Percentiles rank a stretch among this genome's conserved stretches.
These are phyloP conservation scores for Podospora sp. DNA, from an alignment of 495 filamentous ascomycete genomes.

Conservation along the genomic window DNA sequence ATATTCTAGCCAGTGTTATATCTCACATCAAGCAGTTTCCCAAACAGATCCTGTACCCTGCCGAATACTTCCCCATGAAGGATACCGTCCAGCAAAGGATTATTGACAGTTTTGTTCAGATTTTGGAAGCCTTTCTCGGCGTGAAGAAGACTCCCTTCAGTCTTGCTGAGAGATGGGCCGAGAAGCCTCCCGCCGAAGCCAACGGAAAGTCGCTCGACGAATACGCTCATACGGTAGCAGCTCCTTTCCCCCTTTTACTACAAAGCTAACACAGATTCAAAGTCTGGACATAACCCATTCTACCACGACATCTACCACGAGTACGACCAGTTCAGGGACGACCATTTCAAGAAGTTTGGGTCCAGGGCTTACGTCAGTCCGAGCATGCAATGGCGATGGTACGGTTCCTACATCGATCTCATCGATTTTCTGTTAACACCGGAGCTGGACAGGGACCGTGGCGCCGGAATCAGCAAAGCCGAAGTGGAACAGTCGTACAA, in stretches of 20 bases:
- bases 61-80: neutral
- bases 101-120: neutral
- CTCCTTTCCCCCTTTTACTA: neutral
- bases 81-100: neutral
- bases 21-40: slow-evolving; percentile 5
- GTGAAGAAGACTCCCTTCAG: slow-evolving; percentile 10
- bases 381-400: slow-evolving; percentile 10
- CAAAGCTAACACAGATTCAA: neutral
- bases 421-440: neutral
- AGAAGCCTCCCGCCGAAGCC: slow-evolving; percentile 4
- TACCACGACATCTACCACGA: slow-evolving; percentile 10
- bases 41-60: slow-evolving; percentile 7
- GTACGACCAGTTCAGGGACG: neutral
- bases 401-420: neutral
- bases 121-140: neutral
- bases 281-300: slow-evolving; percentile 12
- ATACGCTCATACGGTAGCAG: neutral
- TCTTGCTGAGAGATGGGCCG: slow-evolving; percentile 8
- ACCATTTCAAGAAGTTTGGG: slow-evolving; percentile 7
- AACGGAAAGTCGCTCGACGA: slow-evolving; percentile 7
- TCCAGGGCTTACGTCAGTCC: slow-evolving; percentile 1
- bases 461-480: neutral
- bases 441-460: neutral
- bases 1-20: neutral
- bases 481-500: slow-evolving; percentile 4